Evolutionary conservation across 345 rosid species (phyloP).

Genomic region (Gynandropsis gynandra): DNA sequence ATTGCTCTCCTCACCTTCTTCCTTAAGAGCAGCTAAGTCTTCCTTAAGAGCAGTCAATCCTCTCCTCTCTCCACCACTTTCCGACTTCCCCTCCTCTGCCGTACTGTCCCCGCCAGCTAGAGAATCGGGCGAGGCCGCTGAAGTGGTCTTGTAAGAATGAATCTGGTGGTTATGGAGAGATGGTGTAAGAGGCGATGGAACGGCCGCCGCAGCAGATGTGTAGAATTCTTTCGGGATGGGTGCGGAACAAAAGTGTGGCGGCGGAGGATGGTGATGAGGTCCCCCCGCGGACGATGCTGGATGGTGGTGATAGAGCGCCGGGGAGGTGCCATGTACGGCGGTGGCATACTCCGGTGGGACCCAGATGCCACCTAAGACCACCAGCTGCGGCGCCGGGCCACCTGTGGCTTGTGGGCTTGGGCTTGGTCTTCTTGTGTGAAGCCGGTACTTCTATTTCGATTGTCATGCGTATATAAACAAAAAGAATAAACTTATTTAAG

Average conservation of each 20-base stretch:
- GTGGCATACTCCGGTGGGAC: conserved; percentile 89
- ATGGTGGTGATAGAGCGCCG: conserved; percentile 46
- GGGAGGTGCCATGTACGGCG: conserved; percentile 45
- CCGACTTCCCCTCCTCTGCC: conserved; percentile 79
- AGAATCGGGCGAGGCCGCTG: conserved; percentile 25
- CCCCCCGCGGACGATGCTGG: conserved; percentile 34
- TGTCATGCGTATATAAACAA: no score
- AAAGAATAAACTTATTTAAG: no score
- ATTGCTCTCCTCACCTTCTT: conserved; percentile 64
- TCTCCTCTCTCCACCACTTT: conserved; percentile 56
- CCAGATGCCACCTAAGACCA: conserved; percentile 90
- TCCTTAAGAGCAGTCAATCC: no score
- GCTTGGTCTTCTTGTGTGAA: conserved; percentile 94
- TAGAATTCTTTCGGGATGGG: conserved; percentile 62
- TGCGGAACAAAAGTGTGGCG: conserved; percentile 68
- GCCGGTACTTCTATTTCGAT: conserved; percentile 97
- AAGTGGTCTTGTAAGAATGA: conserved; percentile 43
- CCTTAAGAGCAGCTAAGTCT: conserved; percentile 62
- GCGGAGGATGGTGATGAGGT: conserved; percentile 39
- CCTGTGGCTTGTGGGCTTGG: conserved; percentile 78
- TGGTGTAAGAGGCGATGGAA: conserved; percentile 21
- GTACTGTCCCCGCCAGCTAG: conserved; percentile 34
- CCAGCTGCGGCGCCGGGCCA: conserved; percentile 53
- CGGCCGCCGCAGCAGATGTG: conserved; percentile 33
- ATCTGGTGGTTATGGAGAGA: conserved; percentile 46